Conservation (phyloP, 1,139 yeast species). For the Zygosaccharomyces pseudobailii region DNA sequence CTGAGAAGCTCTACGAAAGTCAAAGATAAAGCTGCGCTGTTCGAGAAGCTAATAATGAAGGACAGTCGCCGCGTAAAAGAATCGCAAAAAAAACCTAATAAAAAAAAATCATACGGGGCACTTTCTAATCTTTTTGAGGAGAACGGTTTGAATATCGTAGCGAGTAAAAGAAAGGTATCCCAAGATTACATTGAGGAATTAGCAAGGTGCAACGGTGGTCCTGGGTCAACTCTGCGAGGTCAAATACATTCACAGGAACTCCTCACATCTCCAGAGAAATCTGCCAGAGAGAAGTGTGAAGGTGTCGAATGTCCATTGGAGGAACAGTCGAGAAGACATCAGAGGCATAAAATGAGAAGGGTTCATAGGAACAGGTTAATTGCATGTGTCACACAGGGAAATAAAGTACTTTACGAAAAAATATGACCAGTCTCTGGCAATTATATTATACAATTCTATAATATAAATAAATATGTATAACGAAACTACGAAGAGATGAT, state of each 20-base stretch:
- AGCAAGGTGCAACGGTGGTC: conserved; percentile 13
- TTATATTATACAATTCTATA: background rate
- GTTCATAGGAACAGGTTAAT: conserved; percentile 22
- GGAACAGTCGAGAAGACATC: background rate
- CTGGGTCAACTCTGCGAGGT: background rate
- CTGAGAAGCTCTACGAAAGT: conserved; percentile 31
- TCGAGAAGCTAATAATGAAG: conserved; percentile 26
- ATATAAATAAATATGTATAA: conserved; percentile 3
- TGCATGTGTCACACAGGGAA: conserved; percentile 24
- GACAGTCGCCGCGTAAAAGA: conserved; percentile 5
- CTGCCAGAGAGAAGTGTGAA: background rate
- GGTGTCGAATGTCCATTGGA: background rate
- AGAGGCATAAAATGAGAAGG: conserved; percentile 7
- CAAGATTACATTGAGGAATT: conserved; percentile 19
- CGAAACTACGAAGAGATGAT: background rate
- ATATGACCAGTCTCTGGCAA: conserved; percentile 10
- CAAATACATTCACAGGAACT: background rate
- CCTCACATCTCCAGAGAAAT: background rate
- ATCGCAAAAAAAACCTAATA: conserved; percentile 7
- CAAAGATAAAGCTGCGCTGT: conserved; percentile 31
- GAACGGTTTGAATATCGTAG: background rate
- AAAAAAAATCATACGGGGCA: conserved; percentile 11
- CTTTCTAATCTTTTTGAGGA: conserved; percentile 1
- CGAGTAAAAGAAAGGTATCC: conserved; percentile 12
- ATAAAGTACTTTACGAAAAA: conserved; percentile 28